Base-by-base conservation (phyloP, 2,329 filamentous ascomycete genomes). In the Aureobasidium pullulans region DNA sequence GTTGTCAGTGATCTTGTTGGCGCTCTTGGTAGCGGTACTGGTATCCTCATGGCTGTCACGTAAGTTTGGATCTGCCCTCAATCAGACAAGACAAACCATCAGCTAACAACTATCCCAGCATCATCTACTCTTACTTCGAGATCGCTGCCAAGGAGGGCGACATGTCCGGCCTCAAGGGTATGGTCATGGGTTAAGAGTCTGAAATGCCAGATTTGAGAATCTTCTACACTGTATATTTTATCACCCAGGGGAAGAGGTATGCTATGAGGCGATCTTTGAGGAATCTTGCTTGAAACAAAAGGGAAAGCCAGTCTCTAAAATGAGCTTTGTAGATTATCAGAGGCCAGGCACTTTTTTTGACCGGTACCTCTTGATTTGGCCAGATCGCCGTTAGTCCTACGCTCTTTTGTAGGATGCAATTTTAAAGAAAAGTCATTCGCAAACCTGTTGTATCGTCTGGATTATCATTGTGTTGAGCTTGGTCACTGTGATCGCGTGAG, bases 101-200 rank as follows among this genome's bases (percentile, higher is more conserved):
- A 36, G 47, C 62, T 74, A 66, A 66, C 54, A 40, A 69, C 75
- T 57, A n/a, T 52, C 15, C 15, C 67, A 95, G 90, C 63, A 99
- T 99, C 74, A 99, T 99, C 77, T 99, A 99, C 76, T 90, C 92
- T 65, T 99, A 99, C 81, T 99, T 99, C 70, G 94, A 99, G 76
- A 99, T 99, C 71, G 94, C 94, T 28, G 95, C 95, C 70, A 96
- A 96, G 79, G 94, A 99, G 78, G 94, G 94, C 69, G 94, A 99
- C 74, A 87, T 97, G 76, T 83, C 86, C 62, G 90, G 90, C 66
- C 77, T 88, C 61, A 85, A 85, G 75, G 84, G 84, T 56, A 84
- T 86, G 76, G 83, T 87, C 56, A 79, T 80, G 74, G 78, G 79
- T 64, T 77, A 74, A 64, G 56, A 36, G 34, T 3, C 34, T 42